Conservation (phyloP, 208 protist species). For the Phytomonas sp. region DNA sequence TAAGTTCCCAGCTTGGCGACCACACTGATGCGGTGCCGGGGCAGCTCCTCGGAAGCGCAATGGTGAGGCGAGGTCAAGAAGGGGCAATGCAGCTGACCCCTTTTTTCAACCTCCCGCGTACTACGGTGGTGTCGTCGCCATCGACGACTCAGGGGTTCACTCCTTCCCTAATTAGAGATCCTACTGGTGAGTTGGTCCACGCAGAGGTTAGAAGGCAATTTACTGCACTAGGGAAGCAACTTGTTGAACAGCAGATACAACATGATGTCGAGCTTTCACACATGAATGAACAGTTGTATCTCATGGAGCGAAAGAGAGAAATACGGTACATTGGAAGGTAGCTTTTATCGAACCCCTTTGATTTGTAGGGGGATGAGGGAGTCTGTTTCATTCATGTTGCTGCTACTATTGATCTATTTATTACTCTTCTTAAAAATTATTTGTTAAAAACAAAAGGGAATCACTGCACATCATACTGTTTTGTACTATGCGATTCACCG, state of each 20-base stretch:
- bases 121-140: not conserved
- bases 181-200: conserved; percentile 20
- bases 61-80: conserved; percentile 9
- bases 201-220: conserved; percentile 42
- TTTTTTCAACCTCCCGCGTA: conserved; percentile 4
- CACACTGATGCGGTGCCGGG: not conserved
- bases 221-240: conserved; percentile 31
- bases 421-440: not conserved
- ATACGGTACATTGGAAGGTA: not conserved
- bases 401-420: not conserved
- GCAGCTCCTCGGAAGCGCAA: not conserved
- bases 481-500: not conserved
- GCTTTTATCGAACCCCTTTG: not conserved
- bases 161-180: not conserved
- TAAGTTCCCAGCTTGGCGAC: not conserved
- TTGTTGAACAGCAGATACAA: conserved; percentile 28
- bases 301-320: conserved; percentile 21
- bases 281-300: conserved; percentile 44
- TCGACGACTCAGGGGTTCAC: not conserved
- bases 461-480: not conserved
- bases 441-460: not conserved
- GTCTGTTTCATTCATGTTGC: not conserved
- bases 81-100: conserved; percentile 19
- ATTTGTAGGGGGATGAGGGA: not conserved
- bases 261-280: conserved; percentile 45